Base-by-base conservation (phyloP, 2,329 filamentous ascomycete species). In the Phyllosticta ampelicida region DNA sequence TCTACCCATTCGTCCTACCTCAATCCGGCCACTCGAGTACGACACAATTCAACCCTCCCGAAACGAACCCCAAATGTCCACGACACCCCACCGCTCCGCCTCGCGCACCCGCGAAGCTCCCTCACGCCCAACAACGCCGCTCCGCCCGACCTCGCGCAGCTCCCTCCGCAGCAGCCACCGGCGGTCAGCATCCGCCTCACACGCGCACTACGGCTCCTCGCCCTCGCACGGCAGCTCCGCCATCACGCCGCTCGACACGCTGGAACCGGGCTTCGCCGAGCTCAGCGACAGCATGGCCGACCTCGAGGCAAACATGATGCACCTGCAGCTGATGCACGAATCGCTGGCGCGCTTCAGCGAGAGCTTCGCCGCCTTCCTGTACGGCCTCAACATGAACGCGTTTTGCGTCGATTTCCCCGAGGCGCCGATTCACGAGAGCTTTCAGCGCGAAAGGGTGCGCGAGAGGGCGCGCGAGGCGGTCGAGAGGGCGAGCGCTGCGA, bases 361-460 rank as follows among this genome's bases (percentile, higher is more conserved):
- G 78, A 95, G 88, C 68, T 99, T 99, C 73, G 90, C 90, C 1
- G 90, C 87, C 65, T 97, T 99, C 67, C 75, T 99, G 51, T 99
- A 97, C 67, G 94, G 94, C 1, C 73, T 99, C 70, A 97, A 97
- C 69, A 96, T 99, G 91, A 97, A 96, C 72, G 94, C 94, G 1
- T 99, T 97, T 71, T 97, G 92, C 71, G 91, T 97, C 29, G 94
- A 99, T 71, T 99, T 96, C 63, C 89, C 90, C 0, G 94, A 99
- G 83, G 90, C 90, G 74, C 91, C 91, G 0, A 83, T 95, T 63
- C 69, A 85, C 9, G 90, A 96, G 65, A 95, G 90, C 0, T 96
- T 96, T 69, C 81, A 80, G 60, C 78, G 85, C 64, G 81, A 83
- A 19, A 44, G 36, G 8, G 19, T 58, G 52, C 55, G 53, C 18